These are phyloP conservation scores for Malassezia arunalokei DNA, from an alignment of 1,284 basidiomycete genomes.

Conservation along the genomic window DNA sequence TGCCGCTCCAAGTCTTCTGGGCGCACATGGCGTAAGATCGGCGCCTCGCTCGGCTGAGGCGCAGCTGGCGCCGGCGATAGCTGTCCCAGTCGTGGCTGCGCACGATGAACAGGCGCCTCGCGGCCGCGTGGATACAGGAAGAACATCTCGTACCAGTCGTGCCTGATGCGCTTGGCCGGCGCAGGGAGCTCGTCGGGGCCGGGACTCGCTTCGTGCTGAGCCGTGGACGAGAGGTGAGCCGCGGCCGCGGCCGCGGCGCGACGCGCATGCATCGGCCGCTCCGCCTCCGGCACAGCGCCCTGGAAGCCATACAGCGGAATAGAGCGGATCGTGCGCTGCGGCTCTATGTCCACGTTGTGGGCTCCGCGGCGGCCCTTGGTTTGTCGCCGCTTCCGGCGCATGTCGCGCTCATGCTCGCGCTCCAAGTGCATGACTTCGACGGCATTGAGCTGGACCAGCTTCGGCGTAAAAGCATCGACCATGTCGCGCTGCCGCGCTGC, in stretches of 20 bases:
- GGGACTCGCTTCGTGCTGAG: constrained; percentile 11
- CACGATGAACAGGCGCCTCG: neutral
- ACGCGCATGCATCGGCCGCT: constrained; percentile 17
- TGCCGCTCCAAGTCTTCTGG: constrained; percentile 39
- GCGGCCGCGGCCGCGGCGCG: constrained; percentile 37
- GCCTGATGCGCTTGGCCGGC: constrained; percentile 9
- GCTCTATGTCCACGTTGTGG: constrained; percentile 80
- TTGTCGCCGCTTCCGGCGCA: constrained; percentile 68
- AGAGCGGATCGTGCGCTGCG: constrained; percentile 69
- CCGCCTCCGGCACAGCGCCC: constrained; percentile 21
- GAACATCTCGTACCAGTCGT: constrained; percentile 24
- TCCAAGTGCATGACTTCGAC: constrained; percentile 74
- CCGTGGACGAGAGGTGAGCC: constrained; percentile 18
- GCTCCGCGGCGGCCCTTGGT: constrained; percentile 80
- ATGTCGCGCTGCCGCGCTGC: constrained; percentile 56
- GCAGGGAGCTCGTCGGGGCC: neutral
- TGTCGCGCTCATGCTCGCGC: constrained; percentile 83
- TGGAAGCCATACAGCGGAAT: constrained; percentile 40
- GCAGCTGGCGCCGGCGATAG: neutral
- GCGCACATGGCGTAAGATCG: constrained; percentile 9
- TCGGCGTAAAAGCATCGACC: constrained; percentile 61
- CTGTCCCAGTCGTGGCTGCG: neutral
- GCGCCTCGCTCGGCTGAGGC: neutral
- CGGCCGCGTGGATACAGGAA: constrained; percentile 36
- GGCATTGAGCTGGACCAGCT: constrained; percentile 74